Evolutionary conservation across 73 alveolate species (phyloP).

Genomic region (Tetrahymena borealis): DNA sequence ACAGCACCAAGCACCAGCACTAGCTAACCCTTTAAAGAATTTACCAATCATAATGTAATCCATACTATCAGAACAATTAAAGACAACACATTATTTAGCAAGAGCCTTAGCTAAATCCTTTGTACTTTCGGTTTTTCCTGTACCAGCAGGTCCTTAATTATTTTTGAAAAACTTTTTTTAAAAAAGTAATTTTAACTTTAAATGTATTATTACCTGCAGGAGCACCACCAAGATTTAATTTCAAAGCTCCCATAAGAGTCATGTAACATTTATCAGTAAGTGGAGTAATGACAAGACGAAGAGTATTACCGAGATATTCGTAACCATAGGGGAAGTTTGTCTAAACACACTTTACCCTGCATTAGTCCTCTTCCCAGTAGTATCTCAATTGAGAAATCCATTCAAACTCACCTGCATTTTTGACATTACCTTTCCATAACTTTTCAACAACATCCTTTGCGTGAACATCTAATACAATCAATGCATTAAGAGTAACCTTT

Average conservation of each 20-base stretch:
- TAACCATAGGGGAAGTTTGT: conserved; percentile 99
- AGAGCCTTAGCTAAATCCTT: conserved; percentile 98
- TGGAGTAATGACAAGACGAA: conserved; percentile 99
- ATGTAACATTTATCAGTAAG: conserved; percentile 98
- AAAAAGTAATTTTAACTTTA: not conserved
- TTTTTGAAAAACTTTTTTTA: not conserved
- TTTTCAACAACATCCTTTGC: conserved; percentile 98
- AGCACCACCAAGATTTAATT: conserved; percentile 96
- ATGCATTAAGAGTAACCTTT: conserved; percentile 91
- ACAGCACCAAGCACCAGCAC: conserved; percentile 99
- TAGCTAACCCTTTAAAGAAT: conserved; percentile 97
- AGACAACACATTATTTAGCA: conserved; percentile 98
- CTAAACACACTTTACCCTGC: conserved; percentile 95
- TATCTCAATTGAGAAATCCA: conserved; percentile 99
- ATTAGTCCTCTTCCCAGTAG: conserved; percentile 98
- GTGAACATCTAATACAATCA: conserved; percentile 99
- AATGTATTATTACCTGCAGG: conserved; percentile 69
- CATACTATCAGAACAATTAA: conserved; percentile 77
- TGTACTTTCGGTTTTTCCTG: conserved; percentile 99
- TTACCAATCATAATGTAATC: conserved; percentile 99
- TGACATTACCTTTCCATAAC: conserved; percentile 75
- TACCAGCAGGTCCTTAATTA: conserved; percentile 97
- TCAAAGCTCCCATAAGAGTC: conserved; percentile 98
- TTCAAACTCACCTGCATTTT: conserved; percentile 89
- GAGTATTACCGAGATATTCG: conserved; percentile 98